These are phyloP conservation scores for Cladorrhinum samala DNA, from an alignment of 495 filamentous ascomycete species.

Conservation along the genomic window DNA sequence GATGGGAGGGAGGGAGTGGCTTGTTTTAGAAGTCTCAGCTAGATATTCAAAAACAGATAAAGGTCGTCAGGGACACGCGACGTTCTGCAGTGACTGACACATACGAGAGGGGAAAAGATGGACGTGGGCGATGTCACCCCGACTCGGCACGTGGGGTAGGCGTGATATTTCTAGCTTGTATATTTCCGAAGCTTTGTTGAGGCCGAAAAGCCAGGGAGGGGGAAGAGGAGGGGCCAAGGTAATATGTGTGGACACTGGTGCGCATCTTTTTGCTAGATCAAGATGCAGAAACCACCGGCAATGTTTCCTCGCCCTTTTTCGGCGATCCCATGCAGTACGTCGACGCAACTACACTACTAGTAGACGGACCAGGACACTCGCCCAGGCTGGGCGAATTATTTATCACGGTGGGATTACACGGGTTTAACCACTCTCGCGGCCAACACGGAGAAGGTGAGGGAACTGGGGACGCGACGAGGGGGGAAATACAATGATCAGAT, in stretches of 20 bases:
- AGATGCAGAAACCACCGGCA: neutral
- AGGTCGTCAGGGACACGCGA: too few relatives aligned
- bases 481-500: too few relatives aligned
- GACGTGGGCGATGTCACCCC: neutral
- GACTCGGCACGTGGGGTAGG: neutral
- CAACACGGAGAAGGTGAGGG: too few relatives aligned
- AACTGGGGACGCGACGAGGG: too few relatives aligned
- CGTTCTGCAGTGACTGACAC: neutral
- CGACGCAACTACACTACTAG: neutral
- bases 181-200: neutral
- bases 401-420: neutral
- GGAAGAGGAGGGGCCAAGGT: neutral
- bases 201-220: neutral
- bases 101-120: neutral
- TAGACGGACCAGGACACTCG: neutral
- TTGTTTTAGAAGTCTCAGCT: too few relatives aligned
- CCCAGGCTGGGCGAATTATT: too few relatives aligned
- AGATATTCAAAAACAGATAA: too few relatives aligned
- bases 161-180: neutral
- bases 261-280: neutral
- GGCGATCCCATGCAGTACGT: neutral
- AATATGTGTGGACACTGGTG: neutral
- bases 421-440: too few relatives aligned
- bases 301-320: neutral
- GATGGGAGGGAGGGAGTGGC: neutral